These are phyloP conservation scores for Teratosphaeriaceae sp. DNA, from an alignment of 2,329 filamentous ascomycete species.

Conservation along the genomic window DNA sequence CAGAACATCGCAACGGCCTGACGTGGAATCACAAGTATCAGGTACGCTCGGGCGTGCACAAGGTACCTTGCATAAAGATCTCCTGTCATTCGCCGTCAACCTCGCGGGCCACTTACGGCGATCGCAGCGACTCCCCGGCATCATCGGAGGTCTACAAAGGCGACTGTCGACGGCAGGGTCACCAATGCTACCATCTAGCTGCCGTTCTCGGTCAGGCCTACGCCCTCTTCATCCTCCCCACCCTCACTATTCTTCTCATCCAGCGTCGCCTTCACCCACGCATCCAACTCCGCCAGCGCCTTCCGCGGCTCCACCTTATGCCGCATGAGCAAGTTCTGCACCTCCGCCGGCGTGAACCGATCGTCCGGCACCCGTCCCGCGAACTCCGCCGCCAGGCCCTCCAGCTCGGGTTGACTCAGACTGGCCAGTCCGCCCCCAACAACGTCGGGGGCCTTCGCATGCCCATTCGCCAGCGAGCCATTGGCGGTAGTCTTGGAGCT, in stretches of 20 bases:
- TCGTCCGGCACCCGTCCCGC: slow-evolving; percentile 40
- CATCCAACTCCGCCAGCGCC: slow-evolving; percentile 38
- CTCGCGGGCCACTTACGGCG: too few species aligned
- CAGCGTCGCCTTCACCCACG: slow-evolving; percentile 35
- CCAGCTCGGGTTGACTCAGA: slow-evolving; percentile 25
- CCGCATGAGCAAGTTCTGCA: slow-evolving; percentile 47
- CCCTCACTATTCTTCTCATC: slow-evolving; percentile 19
- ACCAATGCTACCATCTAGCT: background rate
- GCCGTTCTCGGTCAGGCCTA: background rate
- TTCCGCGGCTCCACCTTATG: slow-evolving; percentile 42
- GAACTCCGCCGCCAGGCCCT: slow-evolving; percentile 39
- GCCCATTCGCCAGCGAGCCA: slow-evolving; percentile 14
- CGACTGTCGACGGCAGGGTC: too few species aligned
- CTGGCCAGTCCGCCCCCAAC: slow-evolving; percentile 11
- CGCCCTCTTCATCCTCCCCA: background rate
- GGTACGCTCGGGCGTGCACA: too few species aligned
- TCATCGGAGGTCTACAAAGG: too few species aligned
- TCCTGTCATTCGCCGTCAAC: too few species aligned
- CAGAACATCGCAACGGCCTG: too few species aligned
- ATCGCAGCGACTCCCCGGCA: too few species aligned
- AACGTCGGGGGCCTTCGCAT: slow-evolving; percentile 1
- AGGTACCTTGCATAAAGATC: too few species aligned
- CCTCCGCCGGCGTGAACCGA: slow-evolving; percentile 46
- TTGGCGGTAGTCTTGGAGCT: too few species aligned
- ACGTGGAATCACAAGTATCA: too few species aligned